phyloP scores from a whole-genome alignment of 768 basidiomycete genomes.

The Macrocybe gigantea region DNA sequence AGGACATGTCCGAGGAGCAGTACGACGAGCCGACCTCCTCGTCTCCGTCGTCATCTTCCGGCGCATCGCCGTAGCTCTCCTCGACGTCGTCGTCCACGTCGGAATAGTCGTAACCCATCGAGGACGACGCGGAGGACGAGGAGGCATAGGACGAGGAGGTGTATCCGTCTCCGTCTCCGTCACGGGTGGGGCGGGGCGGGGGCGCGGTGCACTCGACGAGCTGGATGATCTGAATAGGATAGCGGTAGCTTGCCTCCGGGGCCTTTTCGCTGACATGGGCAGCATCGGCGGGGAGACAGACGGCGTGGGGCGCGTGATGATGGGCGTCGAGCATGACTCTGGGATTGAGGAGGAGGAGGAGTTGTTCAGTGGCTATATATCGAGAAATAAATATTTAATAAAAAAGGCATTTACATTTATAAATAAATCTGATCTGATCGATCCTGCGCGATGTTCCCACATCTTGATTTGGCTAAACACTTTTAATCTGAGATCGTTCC shows the following conservation, averaged over 20 bases:
- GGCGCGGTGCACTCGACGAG: slow-evolving; percentile 66
- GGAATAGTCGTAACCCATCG: slow-evolving; percentile 10
- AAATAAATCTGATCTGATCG: no score
- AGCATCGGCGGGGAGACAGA: slow-evolving; percentile 13
- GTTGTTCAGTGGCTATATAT: slow-evolving; percentile 6
- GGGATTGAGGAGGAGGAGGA: slow-evolving; percentile 9
- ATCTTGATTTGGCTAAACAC: no score
- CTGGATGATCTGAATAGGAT: slow-evolving; percentile 63
- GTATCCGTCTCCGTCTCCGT: slow-evolving; percentile 26
- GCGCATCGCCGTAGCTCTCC: neutral
- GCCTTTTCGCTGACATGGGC: slow-evolving; percentile 27
- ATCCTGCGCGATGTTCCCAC: no score
- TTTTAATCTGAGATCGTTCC: no score
- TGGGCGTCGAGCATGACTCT: slow-evolving; percentile 19
- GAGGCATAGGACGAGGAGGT: slow-evolving; percentile 35
- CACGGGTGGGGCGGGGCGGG: slow-evolving; percentile 39
- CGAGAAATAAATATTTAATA: neutral
- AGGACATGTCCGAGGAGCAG: slow-evolving; percentile 59
- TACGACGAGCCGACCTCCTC: slow-evolving; percentile 56
- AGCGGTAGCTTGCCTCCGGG: slow-evolving; percentile 35
- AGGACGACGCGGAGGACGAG: slow-evolving; percentile 33
- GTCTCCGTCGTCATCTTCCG: slow-evolving; percentile 31
- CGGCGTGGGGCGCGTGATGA: slow-evolving; percentile 15
- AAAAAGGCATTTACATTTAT: no score
- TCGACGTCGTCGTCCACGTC: slow-evolving; percentile 27